Percentiles rank a stretch among this genome's conserved stretches.
These are phyloP conservation scores for Chytriomyces sp. DNA, from an alignment of 192 early-diverging fungal species.

Conservation along the genomic window DNA sequence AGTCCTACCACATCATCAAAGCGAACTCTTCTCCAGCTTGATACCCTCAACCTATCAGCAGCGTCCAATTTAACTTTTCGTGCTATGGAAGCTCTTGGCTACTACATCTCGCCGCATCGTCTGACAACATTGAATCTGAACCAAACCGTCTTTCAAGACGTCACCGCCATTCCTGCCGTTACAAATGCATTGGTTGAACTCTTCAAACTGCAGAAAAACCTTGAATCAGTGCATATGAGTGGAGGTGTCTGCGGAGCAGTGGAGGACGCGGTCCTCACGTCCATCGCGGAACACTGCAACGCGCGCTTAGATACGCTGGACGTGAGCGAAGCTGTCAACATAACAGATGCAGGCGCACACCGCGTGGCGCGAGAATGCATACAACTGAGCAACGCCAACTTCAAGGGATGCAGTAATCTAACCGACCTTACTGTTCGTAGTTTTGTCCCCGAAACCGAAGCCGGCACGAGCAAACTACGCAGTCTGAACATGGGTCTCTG, in stretches of 20 bases:
- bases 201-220: background rate
- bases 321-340: background rate
- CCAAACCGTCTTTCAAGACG: background rate
- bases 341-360: constrained; percentile 13
- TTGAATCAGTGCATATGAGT: background rate
- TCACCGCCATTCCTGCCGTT: background rate
- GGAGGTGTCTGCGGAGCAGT: constrained; percentile 6
- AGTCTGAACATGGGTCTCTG: constrained; percentile 25
- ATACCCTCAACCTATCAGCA: constrained; percentile 5
- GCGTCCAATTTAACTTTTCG: background rate
- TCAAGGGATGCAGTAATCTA: constrained; percentile 16
- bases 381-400: constrained; percentile 11
- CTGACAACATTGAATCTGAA: constrained; percentile 11
- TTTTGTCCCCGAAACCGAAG: background rate
- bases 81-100: background rate
- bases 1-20: background rate
- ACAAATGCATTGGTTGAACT: background rate
- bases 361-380: constrained; percentile 1
- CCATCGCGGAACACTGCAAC: constrained; percentile 1
- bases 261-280: background rate
- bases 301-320: constrained; percentile 10
- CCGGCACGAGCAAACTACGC: background rate
- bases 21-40: background rate
- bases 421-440: constrained; percentile 8
- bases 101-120: background rate